Base-by-base conservation (phyloP, 106 monocot species). In the Dioscorea dumetorum region DNA sequence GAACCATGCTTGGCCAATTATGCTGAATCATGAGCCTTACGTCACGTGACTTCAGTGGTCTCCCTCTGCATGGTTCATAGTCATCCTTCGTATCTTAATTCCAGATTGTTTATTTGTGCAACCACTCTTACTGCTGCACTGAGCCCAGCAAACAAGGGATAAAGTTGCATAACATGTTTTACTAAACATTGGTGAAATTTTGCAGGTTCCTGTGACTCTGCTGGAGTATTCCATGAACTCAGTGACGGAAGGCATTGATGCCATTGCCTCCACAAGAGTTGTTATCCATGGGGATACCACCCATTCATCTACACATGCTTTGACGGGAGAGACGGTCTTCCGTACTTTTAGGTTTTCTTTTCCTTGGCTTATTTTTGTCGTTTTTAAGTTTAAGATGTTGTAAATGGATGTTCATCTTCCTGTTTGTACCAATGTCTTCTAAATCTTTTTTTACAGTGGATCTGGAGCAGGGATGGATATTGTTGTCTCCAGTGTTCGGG, bases 171-270 rank as follows among this genome's bases (percentile, higher is more conserved):
- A 10, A 10, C 10, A 41, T 10, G 10, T 41, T 41, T 41, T 41
- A 41, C 41, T 41, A 3, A 6, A 41, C 10, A 8, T 41, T 41
- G 41, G 41, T 6, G 10, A 41, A 41, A 94, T 54, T 52, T 58
- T 76, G 60, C 78, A 94, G 94, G 72, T 81, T 18, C 90, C 85
- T 9, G 87, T 83, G 34, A 77, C 75, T 64, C 90, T 94, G 18
- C 24, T 73, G 68, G 94, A 91, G 72, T 94, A 94, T 64, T 71
- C 78, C 14, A 79, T 91, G 83, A 91, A 49, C 56, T 63, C 82
- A 13, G 94, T 94, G 15, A 94, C 87, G 17, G 90, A 88, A 79
- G 90, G 87, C 56, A 88, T 94, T 60, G 94, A 94, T 81, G 94
- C 94, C 22, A 83, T 94, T 71, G 90, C 94, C 49, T 82, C 94